Percentiles rank a stretch among this genome's conserved stretches.
These are phyloP conservation scores for Nicotiana tomentosiformis DNA, from an alignment of 257 asterid genomes.

Conservation along the genomic window DNA sequence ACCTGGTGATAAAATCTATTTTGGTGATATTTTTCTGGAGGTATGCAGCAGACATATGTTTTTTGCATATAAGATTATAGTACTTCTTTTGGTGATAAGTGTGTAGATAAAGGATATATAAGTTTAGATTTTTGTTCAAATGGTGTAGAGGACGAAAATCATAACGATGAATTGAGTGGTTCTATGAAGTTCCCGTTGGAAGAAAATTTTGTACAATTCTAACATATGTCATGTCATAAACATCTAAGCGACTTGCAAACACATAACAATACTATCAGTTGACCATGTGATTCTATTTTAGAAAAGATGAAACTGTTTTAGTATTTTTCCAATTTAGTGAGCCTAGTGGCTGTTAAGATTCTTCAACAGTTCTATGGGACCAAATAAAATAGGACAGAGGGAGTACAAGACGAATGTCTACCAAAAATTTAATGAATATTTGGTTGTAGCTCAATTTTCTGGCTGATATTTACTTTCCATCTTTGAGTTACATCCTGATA, in stretches of 20 bases:
- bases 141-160: not conserved
- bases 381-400: too few species aligned
- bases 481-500: not conserved
- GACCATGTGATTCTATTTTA: not conserved
- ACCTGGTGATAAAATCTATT: conserved; percentile 68
- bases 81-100: not conserved
- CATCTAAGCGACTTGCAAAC: not conserved
- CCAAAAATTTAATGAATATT: not conserved
- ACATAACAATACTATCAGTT: not conserved
- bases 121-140: not conserved
- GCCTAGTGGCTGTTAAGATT: not conserved
- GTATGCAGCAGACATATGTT: conserved; percentile 22
- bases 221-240: not conserved
- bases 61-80: too few species aligned
- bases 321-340: not conserved
- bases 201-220: not conserved
- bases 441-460: not conserved
- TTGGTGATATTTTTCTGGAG: conserved; percentile 89
- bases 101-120: not conserved
- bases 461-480: not conserved
- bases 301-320: not conserved
- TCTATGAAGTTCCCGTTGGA: not conserved
- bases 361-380: not conserved
- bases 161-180: not conserved
- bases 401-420: not conserved